Evolutionary conservation across 2,329 filamentous ascomycete species (phyloP).

Genomic region (Emergomyces africanus): DNA sequence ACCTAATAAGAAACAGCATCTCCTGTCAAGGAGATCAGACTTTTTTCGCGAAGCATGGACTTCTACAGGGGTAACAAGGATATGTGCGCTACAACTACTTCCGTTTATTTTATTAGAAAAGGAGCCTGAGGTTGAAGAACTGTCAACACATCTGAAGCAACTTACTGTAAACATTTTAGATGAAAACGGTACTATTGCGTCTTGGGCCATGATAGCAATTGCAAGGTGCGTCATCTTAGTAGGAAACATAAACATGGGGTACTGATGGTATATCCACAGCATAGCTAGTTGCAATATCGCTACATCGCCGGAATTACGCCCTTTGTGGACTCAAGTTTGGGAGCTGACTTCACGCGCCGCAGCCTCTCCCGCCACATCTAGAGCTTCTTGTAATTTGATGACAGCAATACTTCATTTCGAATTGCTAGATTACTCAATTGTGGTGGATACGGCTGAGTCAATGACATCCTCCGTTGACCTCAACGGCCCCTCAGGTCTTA

Average conservation of each 20-base stretch:
- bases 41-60: slow-evolving; percentile 24
- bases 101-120: slow-evolving; percentile 38
- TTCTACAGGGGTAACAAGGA: slow-evolving; percentile 26
- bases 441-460: slow-evolving; percentile 57
- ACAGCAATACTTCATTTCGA: slow-evolving; percentile 52
- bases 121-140: slow-evolving; percentile 38
- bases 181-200: slow-evolving; percentile 53
- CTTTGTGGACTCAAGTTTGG: slow-evolving; percentile 62
- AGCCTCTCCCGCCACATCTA: slow-evolving; percentile 56
- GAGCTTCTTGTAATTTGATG: slow-evolving; percentile 64
- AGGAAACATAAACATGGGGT: slow-evolving; percentile 4
- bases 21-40: slow-evolving; percentile 25
- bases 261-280: slow-evolving; percentile 14
- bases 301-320: slow-evolving; percentile 28
- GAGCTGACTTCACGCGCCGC: slow-evolving; percentile 58
- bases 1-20: slow-evolving; percentile 24
- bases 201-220: slow-evolving; percentile 77
- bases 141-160: slow-evolving; percentile 44
- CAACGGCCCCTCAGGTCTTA: slow-evolving; percentile 63
- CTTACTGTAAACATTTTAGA: slow-evolving; percentile 51
- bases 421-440: slow-evolving; percentile 53
- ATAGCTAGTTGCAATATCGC: slow-evolving; percentile 23
- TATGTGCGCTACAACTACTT: slow-evolving; percentile 43
- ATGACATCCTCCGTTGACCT: slow-evolving; percentile 67
- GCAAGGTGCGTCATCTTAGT: slow-evolving; percentile 47